phyloP scores from a whole-genome alignment of 2,329 filamentous ascomycete species.

The Fusarium nurragi region DNA sequence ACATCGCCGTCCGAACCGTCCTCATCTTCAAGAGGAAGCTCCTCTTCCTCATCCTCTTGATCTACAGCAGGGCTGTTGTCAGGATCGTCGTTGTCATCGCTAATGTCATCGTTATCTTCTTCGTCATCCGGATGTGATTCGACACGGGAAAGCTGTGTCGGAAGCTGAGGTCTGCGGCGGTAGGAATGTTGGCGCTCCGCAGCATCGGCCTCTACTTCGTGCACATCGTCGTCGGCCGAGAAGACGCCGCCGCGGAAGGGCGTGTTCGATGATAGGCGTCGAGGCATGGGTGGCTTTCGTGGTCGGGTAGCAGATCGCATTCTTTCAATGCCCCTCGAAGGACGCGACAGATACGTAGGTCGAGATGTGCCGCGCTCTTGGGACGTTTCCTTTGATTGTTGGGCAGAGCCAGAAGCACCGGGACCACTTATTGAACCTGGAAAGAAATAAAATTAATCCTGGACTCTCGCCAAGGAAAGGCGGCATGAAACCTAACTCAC shows the following conservation, averaged over 20 bases:
- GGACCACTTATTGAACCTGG: constrained; percentile 43
- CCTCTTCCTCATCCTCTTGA: constrained; percentile 48
- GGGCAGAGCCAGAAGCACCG: constrained; percentile 43
- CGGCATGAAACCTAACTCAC: constrained; percentile 53
- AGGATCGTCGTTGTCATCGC: constrained; percentile 32
- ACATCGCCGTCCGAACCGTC: constrained; percentile 74
- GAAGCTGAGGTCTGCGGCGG: constrained; percentile 50
- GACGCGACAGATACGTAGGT: constrained; percentile 51
- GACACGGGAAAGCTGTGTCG: constrained; percentile 53
- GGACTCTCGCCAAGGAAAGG: constrained; percentile 7
- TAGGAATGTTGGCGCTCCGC: constrained; percentile 56
- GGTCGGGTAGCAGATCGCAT: constrained; percentile 60
- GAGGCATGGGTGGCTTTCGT: constrained; percentile 77
- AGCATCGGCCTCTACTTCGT: constrained; percentile 79
- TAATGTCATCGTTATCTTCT: constrained; percentile 31
- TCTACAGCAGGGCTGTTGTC: constrained; percentile 44
- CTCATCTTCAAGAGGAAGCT: constrained; percentile 57
- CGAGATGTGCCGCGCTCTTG: constrained; percentile 53
- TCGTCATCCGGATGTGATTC: constrained; percentile 50
- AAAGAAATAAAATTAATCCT: constrained; percentile 26
- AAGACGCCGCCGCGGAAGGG: constrained; percentile 87
- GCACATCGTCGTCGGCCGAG: constrained; percentile 87
- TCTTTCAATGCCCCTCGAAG: constrained; percentile 57
- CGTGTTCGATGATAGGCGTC: constrained; percentile 75
- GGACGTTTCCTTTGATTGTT: constrained; percentile 50